Evolutionary conservation across 345 rosid genomes (phyloP), one percentile per base, ranked within the genome.

Genomic region (Bruguiera parviflora): DNA sequence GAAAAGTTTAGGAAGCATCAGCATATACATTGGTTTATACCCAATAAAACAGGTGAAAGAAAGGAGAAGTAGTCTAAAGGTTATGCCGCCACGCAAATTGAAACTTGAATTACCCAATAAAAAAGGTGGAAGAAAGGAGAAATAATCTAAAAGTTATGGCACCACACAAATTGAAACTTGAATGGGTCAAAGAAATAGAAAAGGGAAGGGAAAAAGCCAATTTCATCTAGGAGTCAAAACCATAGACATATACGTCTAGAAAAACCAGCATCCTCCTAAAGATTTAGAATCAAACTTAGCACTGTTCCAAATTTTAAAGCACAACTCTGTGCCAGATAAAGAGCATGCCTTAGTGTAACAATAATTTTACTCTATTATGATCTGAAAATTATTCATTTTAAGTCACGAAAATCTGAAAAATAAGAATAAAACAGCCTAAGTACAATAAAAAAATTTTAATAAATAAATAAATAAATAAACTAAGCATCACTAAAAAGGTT

Each of bases 181-280:
- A 65, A 74, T n/a, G 3, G 8, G 47, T 21, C 25, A n/a, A 69
- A 49, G 32, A 6, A 69, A 27, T 28, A 21, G 9, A 72, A 62
- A 10, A 32, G 31, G 24, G 56, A 46, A 69, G 2, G 21, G 55
- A 19, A 37, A 58, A 47, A 71, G 25, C 37, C n/a, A 10, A 39
- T 37, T 29, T 27, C 24, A 64, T 35, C 28, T 19, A 18, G 4
- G 39, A 22, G 69, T n/a, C 64, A 29, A 65, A 58, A 43, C 18
- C 53, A 53, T 25, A 0, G 35, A 27, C 61, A 39, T 56, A 27
- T 56, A 37, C 53, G 18, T 16, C 4, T 24, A 33, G 49, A 33
- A 61, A 33, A 35, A 4, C 43, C 20, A 18, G 53, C 53, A 43
- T 63, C 22, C 24, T 1, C 15, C 21, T 29, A 20, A 19, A 5